These are phyloP conservation scores for Amaranthus tricolor DNA, from an alignment of 179 eudicot species.

Conservation along the genomic window DNA sequence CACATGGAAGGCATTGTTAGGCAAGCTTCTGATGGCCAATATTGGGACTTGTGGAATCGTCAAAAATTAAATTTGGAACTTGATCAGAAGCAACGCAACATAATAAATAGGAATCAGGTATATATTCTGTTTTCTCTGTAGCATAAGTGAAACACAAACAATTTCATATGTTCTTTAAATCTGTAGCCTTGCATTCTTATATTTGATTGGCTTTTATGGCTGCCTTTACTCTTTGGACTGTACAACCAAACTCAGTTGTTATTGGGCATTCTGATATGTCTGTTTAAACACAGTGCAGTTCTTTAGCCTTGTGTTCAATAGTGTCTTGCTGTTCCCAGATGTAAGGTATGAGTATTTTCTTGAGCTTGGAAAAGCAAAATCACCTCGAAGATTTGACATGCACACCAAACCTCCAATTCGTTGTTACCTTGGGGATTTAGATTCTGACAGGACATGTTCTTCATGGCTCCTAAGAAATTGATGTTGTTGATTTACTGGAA, in stretches of 20 bases:
- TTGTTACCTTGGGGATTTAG: background rate
- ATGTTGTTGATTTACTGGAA: background rate
- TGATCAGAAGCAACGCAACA: constrained; percentile 58
- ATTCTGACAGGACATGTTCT: background rate
- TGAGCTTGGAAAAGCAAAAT: constrained; percentile 1
- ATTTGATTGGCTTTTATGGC: background rate
- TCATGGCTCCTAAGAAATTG: background rate
- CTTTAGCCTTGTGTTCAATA: background rate
- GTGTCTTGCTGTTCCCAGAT: background rate
- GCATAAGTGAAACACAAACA: constrained; percentile 4
- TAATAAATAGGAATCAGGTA: constrained; percentile 70
- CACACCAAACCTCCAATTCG: background rate
- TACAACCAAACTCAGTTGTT: background rate
- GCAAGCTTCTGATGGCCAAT: constrained; percentile 78
- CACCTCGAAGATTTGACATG: background rate
- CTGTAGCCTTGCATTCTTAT: background rate
- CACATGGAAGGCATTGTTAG: constrained; percentile 80
- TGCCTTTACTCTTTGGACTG: background rate
- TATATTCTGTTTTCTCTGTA: background rate
- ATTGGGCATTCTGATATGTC: background rate
- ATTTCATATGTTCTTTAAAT: constrained; percentile 1
- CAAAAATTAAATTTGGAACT: constrained; percentile 87
- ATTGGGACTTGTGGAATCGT: constrained; percentile 82
- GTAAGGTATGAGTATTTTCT: background rate
- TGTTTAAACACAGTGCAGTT: background rate